A percentile compares a stretch with the other conserved stretches of the same genome.
phyloP scores from a whole-genome alignment of 768 basidiomycete species.

The Suillus spraguei region DNA sequence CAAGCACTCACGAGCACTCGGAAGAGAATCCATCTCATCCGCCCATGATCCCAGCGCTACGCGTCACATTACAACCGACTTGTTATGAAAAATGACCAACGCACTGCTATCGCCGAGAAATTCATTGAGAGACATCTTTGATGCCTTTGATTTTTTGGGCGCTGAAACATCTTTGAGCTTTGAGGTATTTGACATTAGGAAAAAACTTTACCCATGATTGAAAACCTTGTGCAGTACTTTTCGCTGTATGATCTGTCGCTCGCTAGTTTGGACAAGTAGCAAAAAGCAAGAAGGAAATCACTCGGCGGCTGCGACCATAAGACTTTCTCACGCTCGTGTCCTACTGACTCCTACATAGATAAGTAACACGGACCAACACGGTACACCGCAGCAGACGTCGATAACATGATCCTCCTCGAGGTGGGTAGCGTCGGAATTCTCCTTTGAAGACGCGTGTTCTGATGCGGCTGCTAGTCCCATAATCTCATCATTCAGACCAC shows the following conservation, averaged over 20 bases:
- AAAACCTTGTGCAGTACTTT: conserved; percentile 18
- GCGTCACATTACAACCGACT: conserved; percentile 19
- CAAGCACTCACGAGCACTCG: conserved; percentile 82
- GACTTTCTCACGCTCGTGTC: conserved; percentile 30
- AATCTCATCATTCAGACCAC: conserved; percentile 94
- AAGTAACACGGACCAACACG: conserved; percentile 9
- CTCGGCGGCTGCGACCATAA: conserved; percentile 5
- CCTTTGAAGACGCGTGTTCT: not conserved
- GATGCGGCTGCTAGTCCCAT: conserved; percentile 59
- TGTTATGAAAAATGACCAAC: conserved; percentile 35
- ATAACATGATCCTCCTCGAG: conserved; percentile 82
- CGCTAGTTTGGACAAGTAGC: conserved; percentile 19
- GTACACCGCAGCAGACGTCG: conserved; percentile 6
- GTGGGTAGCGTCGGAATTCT: conserved; percentile 37
- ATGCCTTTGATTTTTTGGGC: conserved; percentile 80
- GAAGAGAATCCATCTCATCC: conserved; percentile 94
- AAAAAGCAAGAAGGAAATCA: conserved; percentile 25
- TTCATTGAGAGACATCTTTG: conserved; percentile 92
- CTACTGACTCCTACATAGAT: conserved; percentile 8
- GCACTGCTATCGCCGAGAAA: conserved; percentile 87
- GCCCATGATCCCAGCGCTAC: conserved; percentile 94
- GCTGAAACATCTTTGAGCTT: conserved; percentile 45
- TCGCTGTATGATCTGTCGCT: conserved; percentile 14
- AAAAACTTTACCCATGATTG: conserved; percentile 31
- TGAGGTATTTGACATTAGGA: not conserved